phyloP scores from a whole-genome alignment of 176 grass and related monocot genomes.

The Oryza australiensis region DNA sequence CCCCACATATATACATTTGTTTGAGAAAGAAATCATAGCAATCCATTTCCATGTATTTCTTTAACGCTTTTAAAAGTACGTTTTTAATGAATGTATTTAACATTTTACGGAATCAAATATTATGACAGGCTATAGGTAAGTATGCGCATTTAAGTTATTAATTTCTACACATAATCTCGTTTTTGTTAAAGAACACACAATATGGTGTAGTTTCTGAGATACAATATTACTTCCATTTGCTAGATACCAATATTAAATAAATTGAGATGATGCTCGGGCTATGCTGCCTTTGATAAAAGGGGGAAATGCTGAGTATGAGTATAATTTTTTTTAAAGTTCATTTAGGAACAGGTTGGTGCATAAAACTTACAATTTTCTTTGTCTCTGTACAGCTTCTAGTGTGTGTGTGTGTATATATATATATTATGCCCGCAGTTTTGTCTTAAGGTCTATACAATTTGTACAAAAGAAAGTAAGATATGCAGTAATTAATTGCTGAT shows the following conservation, averaged over 20 bases:
- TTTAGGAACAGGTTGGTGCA: not conserved
- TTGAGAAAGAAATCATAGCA: not conserved
- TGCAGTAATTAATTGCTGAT: not conserved
- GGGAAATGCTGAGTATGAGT: not conserved
- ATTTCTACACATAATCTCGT: not conserved
- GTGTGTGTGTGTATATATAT: too few relatives aligned
- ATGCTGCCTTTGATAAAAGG: not conserved
- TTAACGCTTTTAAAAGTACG: not conserved
- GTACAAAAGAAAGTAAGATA: too few relatives aligned
- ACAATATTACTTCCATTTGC: not conserved
- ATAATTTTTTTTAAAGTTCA: not conserved
- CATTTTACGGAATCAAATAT: not conserved
- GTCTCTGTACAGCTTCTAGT: not conserved
- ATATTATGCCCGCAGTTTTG: too few relatives aligned
- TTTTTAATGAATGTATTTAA: not conserved
- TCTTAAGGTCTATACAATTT: too few relatives aligned
- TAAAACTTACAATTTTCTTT: not conserved
- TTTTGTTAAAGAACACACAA: too few relatives aligned
- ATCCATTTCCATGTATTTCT: not conserved
- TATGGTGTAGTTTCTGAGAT: not conserved
- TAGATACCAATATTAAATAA: not conserved
- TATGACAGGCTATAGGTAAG: not conserved
- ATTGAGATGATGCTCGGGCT: not conserved
- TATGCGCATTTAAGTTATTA: not conserved
- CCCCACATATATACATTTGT: not conserved